Evolutionary conservation across 805 yeast genomes (phyloP).

Genomic region (Wickerhamomyces ciferrii): DNA sequence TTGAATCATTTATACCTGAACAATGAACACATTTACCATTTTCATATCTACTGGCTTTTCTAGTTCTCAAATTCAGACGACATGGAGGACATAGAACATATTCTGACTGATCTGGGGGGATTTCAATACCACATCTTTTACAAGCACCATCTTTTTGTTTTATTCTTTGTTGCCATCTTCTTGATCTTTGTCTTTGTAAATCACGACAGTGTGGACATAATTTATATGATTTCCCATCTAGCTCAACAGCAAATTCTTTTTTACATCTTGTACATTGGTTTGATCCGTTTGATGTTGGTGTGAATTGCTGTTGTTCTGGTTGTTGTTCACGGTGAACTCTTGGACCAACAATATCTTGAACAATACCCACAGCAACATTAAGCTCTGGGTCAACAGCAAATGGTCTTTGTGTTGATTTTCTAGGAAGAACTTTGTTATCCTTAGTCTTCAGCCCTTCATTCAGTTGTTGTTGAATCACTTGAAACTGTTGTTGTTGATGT

Average conservation of each 20-base stretch:
- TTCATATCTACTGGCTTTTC: constrained; percentile 55
- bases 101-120: constrained; percentile 43
- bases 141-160: constrained; percentile 59
- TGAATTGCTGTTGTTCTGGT: background rate
- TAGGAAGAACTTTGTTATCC: constrained; percentile 1
- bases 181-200: constrained; percentile 54
- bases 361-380: constrained; percentile 19
- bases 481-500: constrained; percentile 1
- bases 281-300: background rate
- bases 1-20: constrained; percentile 46
- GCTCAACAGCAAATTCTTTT: constrained; percentile 45
- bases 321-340: constrained; percentile 5
- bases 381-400: constrained; percentile 19
- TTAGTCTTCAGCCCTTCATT: background rate
- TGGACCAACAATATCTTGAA: constrained; percentile 17
- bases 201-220: constrained; percentile 63
- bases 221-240: constrained; percentile 35
- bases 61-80: constrained; percentile 45
- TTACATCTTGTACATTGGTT: constrained; percentile 51
- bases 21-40: constrained; percentile 69
- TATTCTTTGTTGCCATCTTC: constrained; percentile 61
- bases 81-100: constrained; percentile 60
- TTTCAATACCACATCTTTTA: constrained; percentile 54
- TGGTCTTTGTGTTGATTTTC: constrained; percentile 4
- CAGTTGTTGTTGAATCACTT: background rate